Evolutionary conservation across 495 filamentous ascomycete species (phyloP).

Genomic region (Daldinia bambusicola): DNA sequence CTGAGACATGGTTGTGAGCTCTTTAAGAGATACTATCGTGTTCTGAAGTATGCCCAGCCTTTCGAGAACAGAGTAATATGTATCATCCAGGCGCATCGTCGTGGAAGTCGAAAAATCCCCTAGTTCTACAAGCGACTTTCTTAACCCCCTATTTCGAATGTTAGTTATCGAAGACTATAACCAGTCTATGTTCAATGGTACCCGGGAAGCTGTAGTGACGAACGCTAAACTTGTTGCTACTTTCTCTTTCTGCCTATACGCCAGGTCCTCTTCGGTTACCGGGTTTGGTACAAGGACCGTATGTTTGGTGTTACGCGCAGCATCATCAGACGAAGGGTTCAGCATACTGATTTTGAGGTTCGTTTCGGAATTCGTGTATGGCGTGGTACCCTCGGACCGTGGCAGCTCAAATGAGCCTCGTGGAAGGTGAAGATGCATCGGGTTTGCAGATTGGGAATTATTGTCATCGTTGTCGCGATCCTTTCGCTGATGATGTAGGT

Average conservation of each 20-base stretch:
- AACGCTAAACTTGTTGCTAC: constrained; percentile 56
- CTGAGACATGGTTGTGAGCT: constrained; percentile 71
- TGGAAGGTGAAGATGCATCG: constrained; percentile 41
- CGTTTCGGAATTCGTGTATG: constrained; percentile 54
- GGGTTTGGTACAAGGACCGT: constrained; percentile 24
- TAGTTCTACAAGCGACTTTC: constrained; percentile 56
- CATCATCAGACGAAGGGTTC: constrained; percentile 48
- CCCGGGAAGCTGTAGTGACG: constrained; percentile 13
- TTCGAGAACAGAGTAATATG: constrained; percentile 85
- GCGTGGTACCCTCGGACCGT: constrained; percentile 56
- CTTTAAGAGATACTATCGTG: constrained; percentile 74
- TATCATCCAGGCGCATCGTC: constrained; percentile 82
- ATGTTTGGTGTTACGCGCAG: constrained; percentile 9
- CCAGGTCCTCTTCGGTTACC: constrained; percentile 48
- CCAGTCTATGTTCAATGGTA: neutral
- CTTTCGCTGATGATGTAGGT: constrained; percentile 55
- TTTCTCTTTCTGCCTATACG: constrained; percentile 55
- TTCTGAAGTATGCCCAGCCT: constrained; percentile 75
- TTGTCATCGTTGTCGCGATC: constrained; percentile 53
- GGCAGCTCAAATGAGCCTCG: constrained; percentile 53
- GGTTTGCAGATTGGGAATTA: constrained; percentile 45
- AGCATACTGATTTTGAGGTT: constrained; percentile 56
- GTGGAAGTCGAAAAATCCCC: constrained; percentile 62
- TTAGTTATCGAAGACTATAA: constrained; percentile 26
- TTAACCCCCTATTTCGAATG: constrained; percentile 51